A percentile compares a stretch with the other conserved stretches of the same genome.
Evolutionary conservation across 2,329 filamentous ascomycete species (phyloP).

Genomic region (Calcarisporium arbuscula): DNA sequence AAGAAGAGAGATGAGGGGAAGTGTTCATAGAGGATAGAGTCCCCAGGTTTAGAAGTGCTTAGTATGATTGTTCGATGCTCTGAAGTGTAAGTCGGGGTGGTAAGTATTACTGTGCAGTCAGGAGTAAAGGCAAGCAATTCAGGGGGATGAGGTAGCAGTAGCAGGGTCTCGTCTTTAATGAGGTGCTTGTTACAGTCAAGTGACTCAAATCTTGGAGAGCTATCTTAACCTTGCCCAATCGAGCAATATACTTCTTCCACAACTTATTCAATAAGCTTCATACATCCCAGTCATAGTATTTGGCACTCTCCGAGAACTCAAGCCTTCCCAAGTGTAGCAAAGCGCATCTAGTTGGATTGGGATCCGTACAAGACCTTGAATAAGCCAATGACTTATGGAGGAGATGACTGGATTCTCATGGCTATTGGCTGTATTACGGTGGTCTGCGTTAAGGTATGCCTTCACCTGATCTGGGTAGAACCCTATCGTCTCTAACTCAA

Average conservation of each 20-base stretch:
- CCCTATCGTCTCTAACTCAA: conserved; percentile 34
- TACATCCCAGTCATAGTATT: conserved; percentile 4
- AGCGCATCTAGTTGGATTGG: conserved; percentile 3
- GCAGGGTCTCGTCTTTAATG: neutral
- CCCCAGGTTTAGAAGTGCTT: too few relatives aligned
- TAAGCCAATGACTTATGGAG: conserved; percentile 22
- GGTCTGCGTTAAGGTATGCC: conserved; percentile 18
- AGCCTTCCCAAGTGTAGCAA: conserved; percentile 1
- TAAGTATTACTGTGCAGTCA: too few relatives aligned
- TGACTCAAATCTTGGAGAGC: too few relatives aligned
- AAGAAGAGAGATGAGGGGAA: neutral
- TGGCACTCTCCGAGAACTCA: neutral
- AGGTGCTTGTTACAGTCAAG: neutral
- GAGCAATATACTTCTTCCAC: conserved; percentile 1
- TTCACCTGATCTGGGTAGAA: conserved; percentile 28
- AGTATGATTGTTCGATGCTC: too few relatives aligned
- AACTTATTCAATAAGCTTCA: neutral
- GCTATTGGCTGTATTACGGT: conserved; percentile 3
- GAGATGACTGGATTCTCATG: conserved; percentile 23
- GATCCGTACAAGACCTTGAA: conserved; percentile 22
- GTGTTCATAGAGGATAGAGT: too few relatives aligned
- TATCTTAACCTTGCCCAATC: too few relatives aligned
- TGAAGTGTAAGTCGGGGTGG: too few relatives aligned
- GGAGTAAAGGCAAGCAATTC: too few relatives aligned
- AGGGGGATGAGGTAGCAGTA: too few relatives aligned